Evolutionary conservation across 2,329 filamentous ascomycete species (phyloP).

Genomic region (Penicillium carneum): DNA sequence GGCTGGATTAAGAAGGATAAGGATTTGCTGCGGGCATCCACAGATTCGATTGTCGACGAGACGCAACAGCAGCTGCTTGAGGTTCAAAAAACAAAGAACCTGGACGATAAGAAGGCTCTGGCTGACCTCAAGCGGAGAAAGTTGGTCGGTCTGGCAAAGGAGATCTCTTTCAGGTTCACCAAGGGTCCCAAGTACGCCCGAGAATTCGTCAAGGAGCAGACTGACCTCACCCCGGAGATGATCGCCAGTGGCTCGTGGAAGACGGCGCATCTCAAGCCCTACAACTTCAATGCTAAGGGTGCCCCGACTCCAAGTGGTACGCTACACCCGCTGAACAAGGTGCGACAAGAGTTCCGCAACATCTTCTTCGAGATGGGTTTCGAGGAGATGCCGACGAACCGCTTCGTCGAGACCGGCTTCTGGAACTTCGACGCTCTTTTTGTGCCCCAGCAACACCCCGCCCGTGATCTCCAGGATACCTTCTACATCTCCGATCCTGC

Average conservation of each 20-base stretch:
- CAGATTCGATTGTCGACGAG: slow-evolving; percentile 78
- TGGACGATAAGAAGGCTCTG: slow-evolving; percentile 76
- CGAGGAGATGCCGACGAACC: slow-evolving; percentile 94
- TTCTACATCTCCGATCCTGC: slow-evolving; percentile 96
- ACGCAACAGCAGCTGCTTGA: slow-evolving; percentile 77
- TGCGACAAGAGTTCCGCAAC: slow-evolving; percentile 91
- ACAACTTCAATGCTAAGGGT: slow-evolving; percentile 77
- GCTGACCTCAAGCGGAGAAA: slow-evolving; percentile 91
- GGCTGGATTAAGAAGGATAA: slow-evolving; percentile 72
- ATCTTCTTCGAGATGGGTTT: slow-evolving; percentile 99
- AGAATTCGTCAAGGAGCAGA: slow-evolving; percentile 90
- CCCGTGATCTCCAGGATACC: slow-evolving; percentile 95
- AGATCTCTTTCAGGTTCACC: slow-evolving; percentile 79
- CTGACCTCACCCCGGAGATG: slow-evolving; percentile 94
- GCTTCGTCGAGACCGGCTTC: slow-evolving; percentile 95
- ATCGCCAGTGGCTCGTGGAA: slow-evolving; percentile 87
- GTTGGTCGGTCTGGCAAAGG: slow-evolving; percentile 81
- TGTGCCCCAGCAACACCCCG: slow-evolving; percentile 96
- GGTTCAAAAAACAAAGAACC: slow-evolving; percentile 73
- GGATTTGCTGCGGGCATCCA: slow-evolving; percentile 62
- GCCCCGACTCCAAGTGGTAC: slow-evolving; percentile 58
- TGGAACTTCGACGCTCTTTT: slow-evolving; percentile 99
- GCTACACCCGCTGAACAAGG: slow-evolving; percentile 78
- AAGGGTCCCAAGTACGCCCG: slow-evolving; percentile 90
- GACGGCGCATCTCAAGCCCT: slow-evolving; percentile 84